These are phyloP conservation scores for Phellopilus nigrolimitatus DNA, from an alignment of 1,284 basidiomycete genomes.

Conservation along the genomic window DNA sequence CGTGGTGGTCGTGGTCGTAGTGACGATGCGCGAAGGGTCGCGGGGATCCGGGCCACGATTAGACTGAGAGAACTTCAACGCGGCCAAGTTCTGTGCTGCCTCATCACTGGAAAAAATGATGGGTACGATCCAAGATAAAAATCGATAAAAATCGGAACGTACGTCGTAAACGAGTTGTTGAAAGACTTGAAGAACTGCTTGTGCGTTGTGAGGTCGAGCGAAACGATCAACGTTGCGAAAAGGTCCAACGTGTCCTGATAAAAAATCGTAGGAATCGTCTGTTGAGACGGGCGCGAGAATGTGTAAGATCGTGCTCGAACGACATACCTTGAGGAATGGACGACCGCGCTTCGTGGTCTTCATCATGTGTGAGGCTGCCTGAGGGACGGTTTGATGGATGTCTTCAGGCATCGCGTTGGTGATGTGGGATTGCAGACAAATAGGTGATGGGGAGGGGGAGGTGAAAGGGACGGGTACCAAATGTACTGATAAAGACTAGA, in stretches of 20 bases:
- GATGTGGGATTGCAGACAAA: constrained; percentile 12
- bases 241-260: constrained; percentile 93
- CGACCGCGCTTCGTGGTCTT: constrained; percentile 93
- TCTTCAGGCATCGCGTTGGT: constrained; percentile 32
- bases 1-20: constrained; percentile 98
- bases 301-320: background rate
- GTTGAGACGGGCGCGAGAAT: constrained; percentile 10
- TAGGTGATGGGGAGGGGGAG: constrained; percentile 22
- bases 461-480: constrained; percentile 24
- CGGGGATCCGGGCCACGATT: constrained; percentile 97
- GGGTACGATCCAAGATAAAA: constrained; percentile 22
- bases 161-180: constrained; percentile 95
- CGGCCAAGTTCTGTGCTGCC: constrained; percentile 89
- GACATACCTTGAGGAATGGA: constrained; percentile 83
- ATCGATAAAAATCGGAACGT: constrained; percentile 32
- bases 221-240: constrained; percentile 95
- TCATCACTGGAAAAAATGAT: constrained; percentile 64
- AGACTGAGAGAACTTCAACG: constrained; percentile 98
- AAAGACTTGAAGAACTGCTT: constrained; percentile 96
- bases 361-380: constrained; percentile 86
- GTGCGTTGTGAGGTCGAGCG: constrained; percentile 83
- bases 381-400: constrained; percentile 30
- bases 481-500: constrained; percentile 29
- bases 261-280: constrained; percentile 19
- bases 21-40: constrained; percentile 94